Evolutionary conservation across 768 basidiomycete species (phyloP).

Genomic region (Auriscalpium microsporum): DNA sequence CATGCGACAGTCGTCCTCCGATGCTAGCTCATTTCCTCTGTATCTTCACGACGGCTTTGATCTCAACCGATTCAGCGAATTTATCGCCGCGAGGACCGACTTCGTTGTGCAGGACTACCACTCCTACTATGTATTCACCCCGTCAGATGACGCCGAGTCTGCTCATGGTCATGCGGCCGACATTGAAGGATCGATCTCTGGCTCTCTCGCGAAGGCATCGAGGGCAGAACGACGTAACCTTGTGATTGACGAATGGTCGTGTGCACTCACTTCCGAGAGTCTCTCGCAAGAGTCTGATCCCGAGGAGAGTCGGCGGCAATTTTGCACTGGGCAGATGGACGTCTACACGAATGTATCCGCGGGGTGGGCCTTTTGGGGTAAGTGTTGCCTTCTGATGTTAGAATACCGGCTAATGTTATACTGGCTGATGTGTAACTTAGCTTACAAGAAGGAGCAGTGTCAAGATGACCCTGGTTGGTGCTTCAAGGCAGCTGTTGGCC

Average conservation of each 20-base stretch:
- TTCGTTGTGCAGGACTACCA: conserved; percentile 72
- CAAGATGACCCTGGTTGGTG: conserved; percentile 58
- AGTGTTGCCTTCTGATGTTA: conserved; percentile 16
- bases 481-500: conserved; percentile 52
- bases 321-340: conserved; percentile 52
- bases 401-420: background rate
- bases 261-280: conserved; percentile 40
- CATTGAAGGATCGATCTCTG: conserved; percentile 21
- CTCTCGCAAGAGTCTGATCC: conserved; percentile 38
- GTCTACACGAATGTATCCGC: conserved; percentile 47
- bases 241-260: conserved; percentile 46
- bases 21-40: conserved; percentile 39
- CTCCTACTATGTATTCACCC: conserved; percentile 61
- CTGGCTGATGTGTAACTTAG: conserved; percentile 22
- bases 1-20: conserved; percentile 35
- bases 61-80: conserved; percentile 40
- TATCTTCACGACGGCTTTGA: conserved; percentile 69
- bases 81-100: conserved; percentile 39
- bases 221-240: conserved; percentile 31
- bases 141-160: conserved; percentile 37
- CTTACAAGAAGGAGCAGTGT: conserved; percentile 56
- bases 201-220: conserved; percentile 22
- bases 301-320: conserved; percentile 35
- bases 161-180: conserved; percentile 37
- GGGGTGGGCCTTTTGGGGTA: conserved; percentile 69